Base-by-base conservation (phyloP, 2,329 filamentous ascomycete species). In the Aspergillus uvarum region DNA sequence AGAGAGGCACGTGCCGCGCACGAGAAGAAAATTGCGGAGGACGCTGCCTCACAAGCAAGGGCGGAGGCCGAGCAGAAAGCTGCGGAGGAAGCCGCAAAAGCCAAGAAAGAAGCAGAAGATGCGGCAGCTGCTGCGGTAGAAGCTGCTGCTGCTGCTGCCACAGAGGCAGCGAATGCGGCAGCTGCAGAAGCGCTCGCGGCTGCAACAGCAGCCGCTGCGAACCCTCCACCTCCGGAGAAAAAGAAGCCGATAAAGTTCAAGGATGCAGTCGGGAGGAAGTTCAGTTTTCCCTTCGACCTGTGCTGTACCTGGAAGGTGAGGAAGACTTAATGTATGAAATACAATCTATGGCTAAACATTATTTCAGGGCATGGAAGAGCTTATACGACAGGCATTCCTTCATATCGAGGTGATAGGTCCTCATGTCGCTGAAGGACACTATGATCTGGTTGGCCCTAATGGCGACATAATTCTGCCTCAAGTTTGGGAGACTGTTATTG, bases 211-310 rank as follows among this genome's bases (percentile, higher is more conserved):
- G 71, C 72, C 29, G 73, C 73, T 12, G 70, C 70, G n/a, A 71
- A 64, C 29, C 70, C 68, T 19, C 71, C 75, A 2, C 80, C 83
- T 1, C 81, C 84, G n/a, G 80, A 82, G 58, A 82, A 82, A 66
- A 90, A 91, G 74, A 82, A 87, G 48, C 91, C 90, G 2, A 91
- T 96, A 74, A 89, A 88, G 67, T 96, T 96, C 79, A 96, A 96
- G 77, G 93, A 97, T 73, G 92, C 92, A 0, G 87, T 97, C 16
- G 91, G 91, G 32, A 85, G 93, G 66, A 96, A 96, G 75, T 97
- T 96, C 74, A 95, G 87, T 76, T 96, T 97, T 71, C 93, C 93
- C 1, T 96, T 89, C 77, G 86, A 93, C 64, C 76, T 96, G 31
- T 96, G 92, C 76, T 86, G 87, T 70, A 95, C 88, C 2, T 96